phyloP scores from a whole-genome alignment of 495 filamentous ascomycete genomes.

The Aspergillus carlsbadensis region DNA sequence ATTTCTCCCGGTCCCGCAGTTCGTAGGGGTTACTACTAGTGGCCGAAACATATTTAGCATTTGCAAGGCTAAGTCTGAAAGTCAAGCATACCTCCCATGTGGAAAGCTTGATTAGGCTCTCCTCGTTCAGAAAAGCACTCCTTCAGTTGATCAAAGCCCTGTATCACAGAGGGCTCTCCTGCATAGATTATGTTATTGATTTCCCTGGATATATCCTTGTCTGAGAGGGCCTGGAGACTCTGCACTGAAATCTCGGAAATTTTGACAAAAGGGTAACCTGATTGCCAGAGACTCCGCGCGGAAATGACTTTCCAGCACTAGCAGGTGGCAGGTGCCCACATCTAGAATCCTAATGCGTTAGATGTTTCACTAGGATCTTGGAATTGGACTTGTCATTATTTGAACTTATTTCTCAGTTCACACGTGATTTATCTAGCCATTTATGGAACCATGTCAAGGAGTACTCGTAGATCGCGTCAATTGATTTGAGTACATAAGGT shows the following conservation, averaged over 20 bases:
- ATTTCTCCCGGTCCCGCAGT: constrained; percentile 22
- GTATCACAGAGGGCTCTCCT: constrained; percentile 19
- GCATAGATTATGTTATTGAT: constrained; percentile 14
- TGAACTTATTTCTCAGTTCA: too few relatives aligned
- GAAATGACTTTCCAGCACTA: constrained; percentile 1
- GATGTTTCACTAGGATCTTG: too few relatives aligned
- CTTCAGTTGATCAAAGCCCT: constrained; percentile 11
- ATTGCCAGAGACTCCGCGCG: constrained; percentile 13
- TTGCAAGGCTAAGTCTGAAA: background rate
- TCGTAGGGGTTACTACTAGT: constrained; percentile 17
- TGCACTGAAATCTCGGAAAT: constrained; percentile 26
- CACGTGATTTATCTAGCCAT: too few relatives aligned
- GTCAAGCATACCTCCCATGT: constrained; percentile 15
- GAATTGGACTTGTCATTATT: too few relatives aligned
- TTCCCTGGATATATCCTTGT: constrained; percentile 4
- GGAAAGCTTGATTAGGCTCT: constrained; percentile 14
- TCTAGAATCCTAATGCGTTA: too few relatives aligned
- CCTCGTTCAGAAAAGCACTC: constrained; percentile 14
- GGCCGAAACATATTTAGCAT: background rate
- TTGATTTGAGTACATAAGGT: too few relatives aligned
- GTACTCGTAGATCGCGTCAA: too few relatives aligned
- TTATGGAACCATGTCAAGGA: too few relatives aligned
- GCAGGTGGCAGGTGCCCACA: too few relatives aligned
- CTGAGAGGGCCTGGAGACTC: background rate
- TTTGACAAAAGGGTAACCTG: constrained; percentile 17